phyloP scores from a whole-genome alignment of 108 stramenopile species.

The Nannochloropsis salina region DNA sequence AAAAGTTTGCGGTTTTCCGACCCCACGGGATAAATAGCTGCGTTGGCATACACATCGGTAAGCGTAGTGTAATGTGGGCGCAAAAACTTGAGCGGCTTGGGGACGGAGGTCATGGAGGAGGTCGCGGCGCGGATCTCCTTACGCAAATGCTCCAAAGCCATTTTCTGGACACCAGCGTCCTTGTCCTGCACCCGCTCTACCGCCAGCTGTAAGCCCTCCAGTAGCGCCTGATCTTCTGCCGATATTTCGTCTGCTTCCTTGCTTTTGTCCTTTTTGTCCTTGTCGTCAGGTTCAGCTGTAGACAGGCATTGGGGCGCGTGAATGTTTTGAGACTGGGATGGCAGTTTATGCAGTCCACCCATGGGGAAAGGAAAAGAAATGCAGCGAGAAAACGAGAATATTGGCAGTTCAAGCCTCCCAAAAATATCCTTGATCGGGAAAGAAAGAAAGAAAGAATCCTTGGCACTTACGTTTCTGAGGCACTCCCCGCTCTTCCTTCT shows the following conservation, averaged over 20 bases:
- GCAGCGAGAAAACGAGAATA: no score
- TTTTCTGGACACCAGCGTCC: constrained; percentile 40
- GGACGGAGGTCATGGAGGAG: constrained; percentile 93
- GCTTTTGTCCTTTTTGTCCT: constrained; percentile 28
- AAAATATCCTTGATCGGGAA: neutral
- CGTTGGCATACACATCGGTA: constrained; percentile 63
- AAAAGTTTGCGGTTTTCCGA: constrained; percentile 59
- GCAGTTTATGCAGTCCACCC: no score
- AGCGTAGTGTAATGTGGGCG: constrained; percentile 80
- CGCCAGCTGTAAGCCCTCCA: constrained; percentile 57
- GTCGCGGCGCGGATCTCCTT: constrained; percentile 81
- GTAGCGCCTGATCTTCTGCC: constrained; percentile 54
- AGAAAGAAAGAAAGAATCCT: neutral
- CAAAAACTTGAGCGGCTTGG: constrained; percentile 98
- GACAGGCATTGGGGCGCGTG: no score
- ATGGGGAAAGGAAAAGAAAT: no score
- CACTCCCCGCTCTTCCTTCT: constrained; percentile 2
- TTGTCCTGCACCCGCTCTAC: constrained; percentile 46
- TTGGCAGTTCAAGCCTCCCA: no score
- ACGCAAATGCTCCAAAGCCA: constrained; percentile 77
- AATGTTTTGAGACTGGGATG: no score
- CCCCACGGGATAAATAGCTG: constrained; percentile 20
- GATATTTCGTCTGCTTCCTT: constrained; percentile 49
- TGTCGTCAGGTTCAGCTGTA: constrained; percentile 19
- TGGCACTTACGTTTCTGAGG: neutral